These are phyloP conservation scores for Claviceps pazoutovae DNA, from an alignment of 2,329 filamentous ascomycete genomes.

Conservation along the genomic window DNA sequence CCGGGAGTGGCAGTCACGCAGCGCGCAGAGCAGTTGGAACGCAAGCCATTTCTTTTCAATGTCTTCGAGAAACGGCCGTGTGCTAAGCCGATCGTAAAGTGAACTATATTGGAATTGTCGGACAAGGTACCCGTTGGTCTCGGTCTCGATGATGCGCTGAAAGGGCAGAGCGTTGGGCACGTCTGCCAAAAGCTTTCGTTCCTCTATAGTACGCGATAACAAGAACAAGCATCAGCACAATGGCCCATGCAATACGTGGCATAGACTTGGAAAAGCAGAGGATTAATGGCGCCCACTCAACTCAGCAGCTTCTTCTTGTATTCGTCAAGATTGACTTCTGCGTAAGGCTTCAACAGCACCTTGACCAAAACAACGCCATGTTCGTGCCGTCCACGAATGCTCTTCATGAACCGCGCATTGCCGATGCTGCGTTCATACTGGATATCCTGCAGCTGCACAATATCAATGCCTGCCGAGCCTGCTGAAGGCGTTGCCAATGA, in stretches of 20 bases:
- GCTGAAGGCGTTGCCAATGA: conserved; percentile 84
- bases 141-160: conserved; percentile 81
- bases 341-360: conserved; percentile 84
- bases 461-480: conserved; percentile 84
- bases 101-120: conserved; percentile 94
- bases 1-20: conserved; percentile 79
- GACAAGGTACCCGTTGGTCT: conserved; percentile 81
- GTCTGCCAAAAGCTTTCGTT: conserved; percentile 64
- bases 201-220: conserved; percentile 50
- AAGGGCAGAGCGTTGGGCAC: conserved; percentile 87
- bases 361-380: conserved; percentile 90
- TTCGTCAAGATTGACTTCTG: conserved; percentile 62
- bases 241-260: too few species aligned
- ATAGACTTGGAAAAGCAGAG: too few species aligned
- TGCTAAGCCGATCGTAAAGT: conserved; percentile 92
- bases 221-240: conserved; percentile 28
- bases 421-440: conserved; percentile 87
- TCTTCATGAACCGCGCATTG: conserved; percentile 91
- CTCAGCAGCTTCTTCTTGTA: conserved; percentile 61
- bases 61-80: conserved; percentile 87
- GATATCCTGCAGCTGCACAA: conserved; percentile 80
- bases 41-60: conserved; percentile 99
- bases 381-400: conserved; percentile 76
- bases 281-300: too few species aligned
- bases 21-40: conserved; percentile 82